These are phyloP conservation scores for Prunus yedoensis DNA, from an alignment of 331 rosid genomes.

Conservation along the genomic window DNA sequence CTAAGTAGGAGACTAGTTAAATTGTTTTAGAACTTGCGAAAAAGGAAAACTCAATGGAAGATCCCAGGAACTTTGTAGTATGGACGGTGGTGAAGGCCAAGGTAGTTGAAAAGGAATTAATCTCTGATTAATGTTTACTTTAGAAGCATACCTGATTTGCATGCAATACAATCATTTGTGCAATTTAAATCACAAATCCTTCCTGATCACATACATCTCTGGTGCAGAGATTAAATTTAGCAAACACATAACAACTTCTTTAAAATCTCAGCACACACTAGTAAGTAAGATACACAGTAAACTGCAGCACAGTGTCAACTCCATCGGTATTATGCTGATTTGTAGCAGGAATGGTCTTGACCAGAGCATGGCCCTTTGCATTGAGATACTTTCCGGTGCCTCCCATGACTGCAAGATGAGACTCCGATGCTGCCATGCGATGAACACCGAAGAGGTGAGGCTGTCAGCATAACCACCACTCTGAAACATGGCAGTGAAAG, in stretches of 20 bases:
- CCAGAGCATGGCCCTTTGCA: constrained; percentile 62
- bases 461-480: constrained; percentile 65
- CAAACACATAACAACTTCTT: background rate
- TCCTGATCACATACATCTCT: background rate
- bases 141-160: background rate
- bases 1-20: too few relatives aligned
- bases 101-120: too few relatives aligned
- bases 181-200: constrained; percentile 2
- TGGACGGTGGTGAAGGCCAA: too few relatives aligned
- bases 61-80: too few relatives aligned
- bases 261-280: constrained; percentile 7
- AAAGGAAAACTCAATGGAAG: too few relatives aligned
- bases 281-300: constrained; percentile 51
- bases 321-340: constrained; percentile 65
- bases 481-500: constrained; percentile 72
- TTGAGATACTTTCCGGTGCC: constrained; percentile 87
- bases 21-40: too few relatives aligned
- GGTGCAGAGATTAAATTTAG: constrained; percentile 2
- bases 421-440: constrained; percentile 59
- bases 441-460: constrained; percentile 79
- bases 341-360: constrained; percentile 57
- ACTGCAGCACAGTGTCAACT: constrained; percentile 54
- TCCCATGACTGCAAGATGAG: constrained; percentile 78
- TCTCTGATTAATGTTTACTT: background rate
- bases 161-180: background rate